Evolutionary conservation across 495 filamentous ascomycete species (phyloP).

Genomic region (Aspergillus steynii): DNA sequence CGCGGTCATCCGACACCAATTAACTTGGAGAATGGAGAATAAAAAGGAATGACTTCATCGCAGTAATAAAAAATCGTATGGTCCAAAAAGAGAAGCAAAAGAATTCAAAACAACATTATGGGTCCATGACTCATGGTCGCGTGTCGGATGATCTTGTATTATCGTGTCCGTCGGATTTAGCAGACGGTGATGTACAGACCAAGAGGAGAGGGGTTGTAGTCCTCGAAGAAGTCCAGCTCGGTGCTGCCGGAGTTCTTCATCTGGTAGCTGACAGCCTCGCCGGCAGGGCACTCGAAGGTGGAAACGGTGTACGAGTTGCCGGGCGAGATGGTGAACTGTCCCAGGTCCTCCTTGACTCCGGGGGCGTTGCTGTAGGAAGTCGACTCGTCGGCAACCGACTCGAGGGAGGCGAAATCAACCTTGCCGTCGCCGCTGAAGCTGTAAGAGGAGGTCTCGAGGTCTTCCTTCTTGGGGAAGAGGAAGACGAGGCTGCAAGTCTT

Average conservation of each 20-base stretch:
- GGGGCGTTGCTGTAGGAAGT: constrained; percentile 57
- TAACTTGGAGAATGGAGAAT: neutral
- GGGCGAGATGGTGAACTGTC: constrained; percentile 48
- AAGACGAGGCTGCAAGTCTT: constrained; percentile 68
- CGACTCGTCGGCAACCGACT: constrained; percentile 29
- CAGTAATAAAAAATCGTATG: constrained; percentile 1
- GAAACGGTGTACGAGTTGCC: constrained; percentile 58
- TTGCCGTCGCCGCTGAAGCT: constrained; percentile 59
- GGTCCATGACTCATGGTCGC: constrained; percentile 18
- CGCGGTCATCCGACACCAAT: neutral
- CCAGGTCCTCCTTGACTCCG: constrained; percentile 44
- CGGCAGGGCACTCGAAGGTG: constrained; percentile 57
- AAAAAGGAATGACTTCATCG: neutral
- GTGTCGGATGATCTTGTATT: constrained; percentile 7
- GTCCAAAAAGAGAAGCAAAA: constrained; percentile 2
- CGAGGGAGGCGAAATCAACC: constrained; percentile 53
- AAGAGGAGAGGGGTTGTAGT: constrained; percentile 60
- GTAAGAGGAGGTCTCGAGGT: constrained; percentile 57
- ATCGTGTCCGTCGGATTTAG: constrained; percentile 30
- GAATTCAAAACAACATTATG: constrained; percentile 6
- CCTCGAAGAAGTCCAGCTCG: constrained; percentile 63
- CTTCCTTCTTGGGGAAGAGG: constrained; percentile 56
- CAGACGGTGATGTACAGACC: constrained; percentile 64
- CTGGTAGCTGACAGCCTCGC: constrained; percentile 49
- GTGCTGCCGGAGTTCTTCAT: constrained; percentile 53